phyloP scores from a whole-genome alignment of 2,329 filamentous ascomycete species.

The Aspergillus fumigatus region DNA sequence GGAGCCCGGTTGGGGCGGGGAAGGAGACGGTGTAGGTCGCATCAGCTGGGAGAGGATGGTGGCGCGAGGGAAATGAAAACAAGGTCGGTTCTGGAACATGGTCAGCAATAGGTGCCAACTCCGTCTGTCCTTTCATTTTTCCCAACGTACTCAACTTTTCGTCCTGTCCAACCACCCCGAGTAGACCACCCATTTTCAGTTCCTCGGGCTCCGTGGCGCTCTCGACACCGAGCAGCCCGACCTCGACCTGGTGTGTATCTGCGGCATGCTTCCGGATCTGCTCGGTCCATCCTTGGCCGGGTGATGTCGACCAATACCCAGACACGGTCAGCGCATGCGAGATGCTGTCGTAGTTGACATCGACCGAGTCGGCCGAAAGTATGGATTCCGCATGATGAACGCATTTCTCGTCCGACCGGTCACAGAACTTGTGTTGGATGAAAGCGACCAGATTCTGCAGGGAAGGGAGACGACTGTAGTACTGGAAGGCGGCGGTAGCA shows the following conservation, averaged over 20 bases:
- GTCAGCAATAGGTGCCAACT: conserved; percentile 1
- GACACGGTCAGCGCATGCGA: conserved; percentile 63
- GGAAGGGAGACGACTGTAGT: conserved; percentile 60
- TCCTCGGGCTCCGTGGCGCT: conserved; percentile 60
- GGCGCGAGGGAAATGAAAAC: conserved; percentile 79
- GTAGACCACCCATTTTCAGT: conserved; percentile 69
- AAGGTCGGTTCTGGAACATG: conserved; percentile 59
- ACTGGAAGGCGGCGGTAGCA: conserved; percentile 63
- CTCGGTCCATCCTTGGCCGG: conserved; percentile 45
- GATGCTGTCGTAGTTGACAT: conserved; percentile 71
- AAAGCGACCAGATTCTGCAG: conserved; percentile 54
- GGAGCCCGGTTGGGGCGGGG: conserved; percentile 69
- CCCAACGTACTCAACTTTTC: conserved; percentile 56
- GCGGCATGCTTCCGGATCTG: conserved; percentile 28
- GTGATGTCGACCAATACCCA: conserved; percentile 53
- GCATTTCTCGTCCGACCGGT: conserved; percentile 47
- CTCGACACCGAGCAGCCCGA: conserved; percentile 71
- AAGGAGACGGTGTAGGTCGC: conserved; percentile 61
- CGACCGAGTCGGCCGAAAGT: conserved; percentile 58
- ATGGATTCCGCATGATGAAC: conserved; percentile 45
- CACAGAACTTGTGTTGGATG: conserved; percentile 51
- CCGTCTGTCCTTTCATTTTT: background rate
- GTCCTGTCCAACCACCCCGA: conserved; percentile 74
- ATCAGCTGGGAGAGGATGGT: conserved; percentile 53
- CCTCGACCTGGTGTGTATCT: conserved; percentile 60